These are phyloP conservation scores for Cordyceps cicadae DNA, from an alignment of 2,329 filamentous ascomycete genomes.

Conservation along the genomic window DNA sequence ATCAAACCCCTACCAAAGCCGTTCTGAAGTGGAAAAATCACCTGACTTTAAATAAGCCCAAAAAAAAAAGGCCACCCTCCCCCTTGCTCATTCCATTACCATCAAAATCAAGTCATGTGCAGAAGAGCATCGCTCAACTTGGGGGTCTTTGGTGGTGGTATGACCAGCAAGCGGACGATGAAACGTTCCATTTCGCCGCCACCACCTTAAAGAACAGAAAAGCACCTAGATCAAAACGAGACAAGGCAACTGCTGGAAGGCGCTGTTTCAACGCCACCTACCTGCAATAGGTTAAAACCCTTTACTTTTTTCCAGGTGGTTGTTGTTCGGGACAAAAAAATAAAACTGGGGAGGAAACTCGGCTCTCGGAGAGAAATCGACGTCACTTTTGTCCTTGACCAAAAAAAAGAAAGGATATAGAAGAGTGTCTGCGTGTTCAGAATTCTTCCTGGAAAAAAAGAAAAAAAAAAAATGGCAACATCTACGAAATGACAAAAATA, in stretches of 20 bases:
- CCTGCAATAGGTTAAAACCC: background rate
- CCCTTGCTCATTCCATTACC: no score
- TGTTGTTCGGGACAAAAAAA: no score
- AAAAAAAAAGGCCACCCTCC: no score
- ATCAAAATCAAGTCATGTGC: no score
- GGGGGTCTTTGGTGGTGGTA: background rate
- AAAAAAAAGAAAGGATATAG: no score
- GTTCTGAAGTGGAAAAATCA: no score
- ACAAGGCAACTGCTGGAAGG: background rate
- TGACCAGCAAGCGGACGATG: background rate
- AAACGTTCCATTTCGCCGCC: background rate
- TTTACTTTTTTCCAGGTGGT: background rate
- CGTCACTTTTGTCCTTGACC: background rate
- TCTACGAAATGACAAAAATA: background rate
- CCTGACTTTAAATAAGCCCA: no score
- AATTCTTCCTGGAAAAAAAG: no score
- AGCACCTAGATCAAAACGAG: background rate
- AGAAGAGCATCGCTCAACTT: background rate
- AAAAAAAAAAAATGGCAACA: background rate
- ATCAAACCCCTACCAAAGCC: no score
- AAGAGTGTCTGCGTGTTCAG: no score
- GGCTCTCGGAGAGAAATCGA: background rate
- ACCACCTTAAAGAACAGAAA: background rate
- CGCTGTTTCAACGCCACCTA: background rate
- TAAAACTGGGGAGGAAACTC: background rate